A percentile compares a stretch with the other conserved stretches of the same genome.
These are phyloP conservation scores for Amanita phalloides DNA, from an alignment of 768 basidiomycete species.

Conservation along the genomic window DNA sequence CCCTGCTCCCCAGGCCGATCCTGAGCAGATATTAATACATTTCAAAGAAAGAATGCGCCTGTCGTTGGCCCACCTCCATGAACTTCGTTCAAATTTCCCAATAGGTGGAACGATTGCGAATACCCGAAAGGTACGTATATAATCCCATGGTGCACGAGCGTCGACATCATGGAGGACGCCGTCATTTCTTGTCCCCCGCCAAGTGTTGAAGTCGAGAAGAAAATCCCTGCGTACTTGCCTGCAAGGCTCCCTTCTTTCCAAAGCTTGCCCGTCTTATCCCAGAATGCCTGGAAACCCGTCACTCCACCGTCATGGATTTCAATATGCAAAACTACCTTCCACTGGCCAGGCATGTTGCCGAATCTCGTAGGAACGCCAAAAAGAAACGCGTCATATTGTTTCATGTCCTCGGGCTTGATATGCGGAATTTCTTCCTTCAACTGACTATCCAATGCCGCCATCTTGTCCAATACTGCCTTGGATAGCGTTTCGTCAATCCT, in stretches of 20 bases:
- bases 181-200: conserved; percentile 68
- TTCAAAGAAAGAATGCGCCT: background rate
- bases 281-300: conserved; percentile 42
- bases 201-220: conserved; percentile 53
- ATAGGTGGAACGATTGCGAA: conserved; percentile 15
- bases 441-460: conserved; percentile 52
- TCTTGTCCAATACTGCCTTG: conserved; percentile 41
- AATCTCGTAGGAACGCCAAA: conserved; percentile 66
- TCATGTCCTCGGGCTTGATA: conserved; percentile 37
- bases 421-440: conserved; percentile 39
- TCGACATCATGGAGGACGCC: conserved; percentile 32
- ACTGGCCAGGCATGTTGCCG: conserved; percentile 68
- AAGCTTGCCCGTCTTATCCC: conserved; percentile 62
- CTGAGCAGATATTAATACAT: conserved; percentile 18
- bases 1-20: conserved; percentile 78
- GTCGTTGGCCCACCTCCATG: conserved; percentile 41
- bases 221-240: conserved; percentile 62
- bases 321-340: conserved; percentile 28
- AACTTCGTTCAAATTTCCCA: conserved; percentile 35
- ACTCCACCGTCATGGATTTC: background rate
- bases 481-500: conserved; percentile 61
- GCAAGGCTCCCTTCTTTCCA: conserved; percentile 46
- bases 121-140: conserved; percentile 29
- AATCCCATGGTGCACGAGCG: conserved; percentile 54
- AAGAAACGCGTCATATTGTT: conserved; percentile 52